Evolutionary conservation across 352 stramenopile species (phyloP).

Genomic region (Sclerospora graminicola): DNA sequence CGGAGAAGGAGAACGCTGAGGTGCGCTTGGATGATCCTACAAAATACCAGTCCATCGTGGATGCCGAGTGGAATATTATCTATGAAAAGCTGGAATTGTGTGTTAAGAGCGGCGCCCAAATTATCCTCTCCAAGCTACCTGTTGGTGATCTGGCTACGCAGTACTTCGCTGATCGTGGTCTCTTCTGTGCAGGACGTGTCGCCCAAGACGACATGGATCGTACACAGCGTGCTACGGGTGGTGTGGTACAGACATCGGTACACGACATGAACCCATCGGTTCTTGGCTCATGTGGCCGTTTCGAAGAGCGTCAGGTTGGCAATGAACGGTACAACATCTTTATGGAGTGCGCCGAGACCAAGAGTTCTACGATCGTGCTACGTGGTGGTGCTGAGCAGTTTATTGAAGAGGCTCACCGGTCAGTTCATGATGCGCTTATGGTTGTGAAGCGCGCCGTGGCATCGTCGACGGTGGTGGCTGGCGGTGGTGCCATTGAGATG

Average conservation of each 20-base stretch:
- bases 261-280: slow-evolving; percentile 87
- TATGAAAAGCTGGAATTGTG: slow-evolving; percentile 96
- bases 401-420: slow-evolving; percentile 96
- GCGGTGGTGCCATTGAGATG: slow-evolving; percentile 89
- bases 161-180: slow-evolving; percentile 97
- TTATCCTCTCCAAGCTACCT: slow-evolving; percentile 95
- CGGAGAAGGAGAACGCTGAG: slow-evolving; percentile 98
- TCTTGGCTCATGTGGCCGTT: slow-evolving; percentile 91
- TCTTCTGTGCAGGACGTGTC: slow-evolving; percentile 97
- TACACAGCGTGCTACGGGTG: slow-evolving; percentile 93
- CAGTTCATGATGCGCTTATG: slow-evolving; percentile 98
- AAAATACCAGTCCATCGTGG: slow-evolving; percentile 99
- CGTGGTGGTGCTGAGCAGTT: slow-evolving; percentile 97
- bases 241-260: slow-evolving; percentile 89
- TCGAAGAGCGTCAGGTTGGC: slow-evolving; percentile 97
- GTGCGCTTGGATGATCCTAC: slow-evolving; percentile 95
- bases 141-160: slow-evolving; percentile 97
- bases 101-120: slow-evolving; percentile 90
- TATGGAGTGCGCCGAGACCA: slow-evolving; percentile 90
- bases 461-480: slow-evolving; percentile 86
- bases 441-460: slow-evolving; percentile 95
- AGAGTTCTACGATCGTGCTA: slow-evolving; percentile 96
- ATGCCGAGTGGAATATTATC: slow-evolving; percentile 99
- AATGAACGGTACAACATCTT: slow-evolving; percentile 99
- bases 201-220: slow-evolving; percentile 95